phyloP scores from a whole-genome alignment of 2,329 filamentous ascomycete genomes.

The Lachnellula cervina region DNA sequence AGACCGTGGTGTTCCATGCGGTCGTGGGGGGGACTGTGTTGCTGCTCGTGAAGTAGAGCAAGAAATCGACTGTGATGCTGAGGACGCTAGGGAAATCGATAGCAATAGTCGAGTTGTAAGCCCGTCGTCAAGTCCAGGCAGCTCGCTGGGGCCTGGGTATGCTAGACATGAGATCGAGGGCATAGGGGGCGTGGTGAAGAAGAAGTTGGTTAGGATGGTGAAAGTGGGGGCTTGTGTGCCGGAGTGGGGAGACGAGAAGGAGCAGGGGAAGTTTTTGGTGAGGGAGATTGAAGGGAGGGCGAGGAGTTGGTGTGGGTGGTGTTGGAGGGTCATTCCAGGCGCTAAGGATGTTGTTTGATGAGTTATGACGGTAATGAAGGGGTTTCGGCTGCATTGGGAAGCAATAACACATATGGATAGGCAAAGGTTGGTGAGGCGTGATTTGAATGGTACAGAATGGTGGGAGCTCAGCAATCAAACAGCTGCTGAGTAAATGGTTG shows the following conservation, averaged over 20 bases:
- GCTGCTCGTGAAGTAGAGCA: slow-evolving; percentile 72
- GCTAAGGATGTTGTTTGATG: slow-evolving; percentile 36
- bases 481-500: no score
- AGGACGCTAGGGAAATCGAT: slow-evolving; percentile 49
- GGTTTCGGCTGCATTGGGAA: background rate
- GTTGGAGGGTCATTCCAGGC: slow-evolving; percentile 67
- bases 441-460: no score
- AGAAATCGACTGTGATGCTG: slow-evolving; percentile 81
- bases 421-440: no score
- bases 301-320: slow-evolving; percentile 92
- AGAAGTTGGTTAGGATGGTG: slow-evolving; percentile 78
- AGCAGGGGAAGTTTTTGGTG: slow-evolving; percentile 58
- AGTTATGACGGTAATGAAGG: background rate
- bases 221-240: slow-evolving; percentile 78
- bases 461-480: no score
- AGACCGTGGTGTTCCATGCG: slow-evolving; percentile 82
- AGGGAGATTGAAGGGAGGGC: slow-evolving; percentile 64
- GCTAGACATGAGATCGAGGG: slow-evolving; percentile 85
- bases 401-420: no score
- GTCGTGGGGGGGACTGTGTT: slow-evolving; percentile 71
- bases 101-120: slow-evolving; percentile 15
- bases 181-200: slow-evolving; percentile 82
- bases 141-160: slow-evolving; percentile 62
- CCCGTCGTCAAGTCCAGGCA: slow-evolving; percentile 19
- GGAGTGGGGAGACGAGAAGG: slow-evolving; percentile 76